Evolutionary conservation across 805 yeast genomes (phyloP), one percentile per base, ranked within the genome.

Genomic region (Candida nemodendra): DNA sequence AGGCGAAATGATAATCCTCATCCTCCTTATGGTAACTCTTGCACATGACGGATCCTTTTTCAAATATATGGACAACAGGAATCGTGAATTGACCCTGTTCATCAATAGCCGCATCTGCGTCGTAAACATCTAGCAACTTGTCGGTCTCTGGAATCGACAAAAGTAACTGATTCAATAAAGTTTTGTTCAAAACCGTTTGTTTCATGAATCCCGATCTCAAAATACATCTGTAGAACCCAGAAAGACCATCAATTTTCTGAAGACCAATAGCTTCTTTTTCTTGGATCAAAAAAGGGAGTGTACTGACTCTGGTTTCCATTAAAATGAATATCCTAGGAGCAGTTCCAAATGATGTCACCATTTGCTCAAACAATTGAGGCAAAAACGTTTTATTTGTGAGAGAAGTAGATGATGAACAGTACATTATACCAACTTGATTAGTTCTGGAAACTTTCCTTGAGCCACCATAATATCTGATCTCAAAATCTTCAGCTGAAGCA

Each of bases 131-230:
- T 28, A 26, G 32, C 5, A 44, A 30, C 26, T 41, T 45, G 7
- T 33, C 27, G 7, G 43, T 38, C 22, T 42, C 44, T 3, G 40
- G 33, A n/a, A 35, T 36, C 15, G 48, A 48, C 7, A 38, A 16
- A 21, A 57, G 25, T 23, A 61, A 47, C 3, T 39, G 44, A 15
- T 44, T 45, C 12, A 61, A 21, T 11, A 60, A 32, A 9, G 18
- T 16, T 18, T 40, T 54, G 35, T 45, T 45, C 15, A 64, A 36
- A 15, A 30, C 36, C 3, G 58, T 48, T 14, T 48, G 49, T 30
- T 71, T 74, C 73, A 69, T 70, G 52, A 74, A 76, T 3, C 81
- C 81, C 41, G 66, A 73, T 18, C 75, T 59, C 5, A 74, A 46
- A 12, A 74, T 59, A 41, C 78, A 73, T 41, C 73, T 58, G 57